These are phyloP conservation scores for Arthrobotrys sphaeroides DNA, from an alignment of 2,329 filamentous ascomycete genomes.

Conservation along the genomic window DNA sequence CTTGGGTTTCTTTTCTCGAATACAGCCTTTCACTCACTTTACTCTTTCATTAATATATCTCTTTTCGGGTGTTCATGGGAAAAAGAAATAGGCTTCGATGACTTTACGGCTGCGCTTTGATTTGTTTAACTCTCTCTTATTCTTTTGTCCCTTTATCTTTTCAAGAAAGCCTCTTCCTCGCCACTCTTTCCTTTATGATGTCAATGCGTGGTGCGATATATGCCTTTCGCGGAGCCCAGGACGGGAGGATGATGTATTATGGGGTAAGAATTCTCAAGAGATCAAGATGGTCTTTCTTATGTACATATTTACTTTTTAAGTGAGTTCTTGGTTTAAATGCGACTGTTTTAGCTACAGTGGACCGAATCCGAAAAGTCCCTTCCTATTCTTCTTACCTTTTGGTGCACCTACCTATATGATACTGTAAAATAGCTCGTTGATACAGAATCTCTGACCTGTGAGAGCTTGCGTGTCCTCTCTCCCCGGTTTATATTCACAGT, in stretches of 20 bases:
- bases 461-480: too few relatives aligned
- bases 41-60: neutral
- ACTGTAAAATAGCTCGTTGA: too few relatives aligned
- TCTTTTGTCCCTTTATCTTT: neutral
- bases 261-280: neutral
- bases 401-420: too few relatives aligned
- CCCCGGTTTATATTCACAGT: neutral
- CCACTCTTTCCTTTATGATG: neutral
- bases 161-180: neutral
- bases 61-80: slow-evolving; percentile 18
- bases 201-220: neutral
- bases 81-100: slow-evolving; percentile 4
- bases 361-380: neutral
- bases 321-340: neutral
- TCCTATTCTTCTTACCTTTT: neutral
- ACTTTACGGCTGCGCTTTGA: neutral
- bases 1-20: neutral
- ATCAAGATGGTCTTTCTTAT: slow-evolving; percentile 2
- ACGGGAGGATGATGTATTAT: neutral
- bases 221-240: neutral
- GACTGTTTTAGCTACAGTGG: neutral
- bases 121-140: neutral
- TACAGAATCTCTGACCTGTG: too few relatives aligned
- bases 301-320: slow-evolving; percentile 2
- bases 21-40: neutral